Evolutionary conservation across 1,139 yeast genomes (phyloP).

Genomic region (Yamadazyma atmosphaerica): DNA sequence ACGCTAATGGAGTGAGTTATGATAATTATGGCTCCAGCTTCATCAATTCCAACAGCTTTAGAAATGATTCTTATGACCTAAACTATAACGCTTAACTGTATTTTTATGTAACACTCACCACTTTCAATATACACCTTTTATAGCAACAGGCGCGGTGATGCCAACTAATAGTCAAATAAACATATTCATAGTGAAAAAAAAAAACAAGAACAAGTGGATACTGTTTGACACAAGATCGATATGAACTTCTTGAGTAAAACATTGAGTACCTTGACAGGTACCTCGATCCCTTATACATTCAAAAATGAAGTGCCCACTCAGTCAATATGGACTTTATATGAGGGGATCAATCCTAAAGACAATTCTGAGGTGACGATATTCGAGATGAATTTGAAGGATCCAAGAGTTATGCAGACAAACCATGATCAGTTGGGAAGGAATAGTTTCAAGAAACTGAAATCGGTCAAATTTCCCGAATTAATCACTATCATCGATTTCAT

Average conservation of each 20-base stretch:
- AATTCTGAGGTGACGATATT: constrained; percentile 55
- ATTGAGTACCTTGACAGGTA: constrained; percentile 52
- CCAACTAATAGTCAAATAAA: too few species aligned
- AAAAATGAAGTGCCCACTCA: constrained; percentile 41
- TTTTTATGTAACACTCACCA: constrained; percentile 1
- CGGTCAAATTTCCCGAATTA: constrained; percentile 77
- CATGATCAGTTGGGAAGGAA: constrained; percentile 57
- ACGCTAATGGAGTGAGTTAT: not conserved
- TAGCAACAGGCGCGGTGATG: too few species aligned
- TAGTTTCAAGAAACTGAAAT: constrained; percentile 62
- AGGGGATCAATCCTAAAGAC: constrained; percentile 47
- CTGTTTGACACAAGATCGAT: not conserved
- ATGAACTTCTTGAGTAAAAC: constrained; percentile 67
- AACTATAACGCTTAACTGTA: constrained; percentile 1
- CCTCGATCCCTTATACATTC: constrained; percentile 57
- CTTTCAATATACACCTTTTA: too few species aligned
- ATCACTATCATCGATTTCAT: constrained; percentile 67
- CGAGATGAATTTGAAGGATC: constrained; percentile 54
- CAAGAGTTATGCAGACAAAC: constrained; percentile 27
- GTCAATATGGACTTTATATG: constrained; percentile 47
- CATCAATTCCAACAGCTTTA: constrained; percentile 1
- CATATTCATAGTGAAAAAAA: too few species aligned
- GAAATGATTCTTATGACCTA: constrained; percentile 2
- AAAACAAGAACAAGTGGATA: too few species aligned
- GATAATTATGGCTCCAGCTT: constrained; percentile 1